These are phyloP conservation scores for Beauveria medogensis DNA, from an alignment of 2,329 filamentous ascomycete genomes.

Conservation along the genomic window DNA sequence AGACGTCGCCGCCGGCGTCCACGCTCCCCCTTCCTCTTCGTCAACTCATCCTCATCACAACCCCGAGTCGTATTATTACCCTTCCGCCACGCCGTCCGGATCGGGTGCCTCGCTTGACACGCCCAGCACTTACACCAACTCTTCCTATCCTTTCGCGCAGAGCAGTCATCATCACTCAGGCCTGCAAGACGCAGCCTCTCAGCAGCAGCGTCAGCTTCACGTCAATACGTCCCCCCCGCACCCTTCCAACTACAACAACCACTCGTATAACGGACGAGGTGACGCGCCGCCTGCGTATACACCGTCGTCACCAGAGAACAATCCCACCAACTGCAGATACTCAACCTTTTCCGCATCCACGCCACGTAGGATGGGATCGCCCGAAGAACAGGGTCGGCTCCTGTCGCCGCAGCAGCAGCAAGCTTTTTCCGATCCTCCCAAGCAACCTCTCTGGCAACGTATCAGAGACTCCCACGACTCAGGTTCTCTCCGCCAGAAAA, in stretches of 20 bases:
- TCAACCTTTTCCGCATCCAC: conserved; percentile 31
- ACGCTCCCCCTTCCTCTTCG: neutral
- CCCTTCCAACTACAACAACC: neutral
- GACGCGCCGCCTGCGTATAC: conserved; percentile 44
- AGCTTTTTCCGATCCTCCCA: conserved; percentile 29
- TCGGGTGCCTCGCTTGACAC: conserved; percentile 8
- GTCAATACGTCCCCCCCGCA: conserved; percentile 1
- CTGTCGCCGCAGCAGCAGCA: conserved; percentile 37
- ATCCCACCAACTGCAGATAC: conserved; percentile 35
- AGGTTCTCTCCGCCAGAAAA: conserved; percentile 18
- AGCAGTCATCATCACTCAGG: conserved; percentile 14
- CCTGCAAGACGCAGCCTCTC: conserved; percentile 10
- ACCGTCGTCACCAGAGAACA: conserved; percentile 25
- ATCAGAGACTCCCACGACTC: conserved; percentile 17
- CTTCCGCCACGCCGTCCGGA: neutral
- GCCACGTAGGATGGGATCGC: conserved; percentile 31
- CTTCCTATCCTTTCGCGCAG: conserved; percentile 1
- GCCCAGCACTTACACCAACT: conserved; percentile 7
- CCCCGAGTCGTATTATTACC: neutral
- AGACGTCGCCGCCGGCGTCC: conserved; percentile 10
- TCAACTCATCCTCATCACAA: conserved; percentile 12
- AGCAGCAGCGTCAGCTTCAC: conserved; percentile 3
- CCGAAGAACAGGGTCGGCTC: conserved; percentile 35
- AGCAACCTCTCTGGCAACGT: conserved; percentile 23
- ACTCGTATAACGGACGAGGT: conserved; percentile 16